phyloP scores from a whole-genome alignment of 768 basidiomycete species.

The Pleurotus platypus region DNA sequence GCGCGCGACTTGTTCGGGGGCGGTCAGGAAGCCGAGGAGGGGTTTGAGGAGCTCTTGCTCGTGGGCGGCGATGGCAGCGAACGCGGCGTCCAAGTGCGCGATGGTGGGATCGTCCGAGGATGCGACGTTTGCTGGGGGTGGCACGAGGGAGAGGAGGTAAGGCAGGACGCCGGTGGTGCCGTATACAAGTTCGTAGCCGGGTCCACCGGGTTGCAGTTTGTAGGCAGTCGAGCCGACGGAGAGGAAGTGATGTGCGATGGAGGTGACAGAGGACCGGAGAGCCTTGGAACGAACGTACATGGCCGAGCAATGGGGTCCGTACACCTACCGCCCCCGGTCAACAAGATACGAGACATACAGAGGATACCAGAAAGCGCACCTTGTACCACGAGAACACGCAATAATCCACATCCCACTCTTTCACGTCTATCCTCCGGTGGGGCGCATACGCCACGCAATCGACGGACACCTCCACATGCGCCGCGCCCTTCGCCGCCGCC shows the following conservation, averaged over 20 bases:
- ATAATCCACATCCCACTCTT: conserved; percentile 76
- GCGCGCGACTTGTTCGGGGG: conserved; percentile 41
- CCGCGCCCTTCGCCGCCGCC: conserved; percentile 48
- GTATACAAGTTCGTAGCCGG: conserved; percentile 71
- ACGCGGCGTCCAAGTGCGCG: conserved; percentile 41
- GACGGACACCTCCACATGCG: conserved; percentile 62
- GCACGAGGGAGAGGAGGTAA: conserved; percentile 62
- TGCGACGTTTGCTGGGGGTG: conserved; percentile 11
- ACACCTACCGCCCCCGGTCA: conserved; percentile 43
- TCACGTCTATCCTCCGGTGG: conserved; percentile 67
- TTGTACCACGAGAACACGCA: conserved; percentile 74
- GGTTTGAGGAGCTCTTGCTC: conserved; percentile 56
- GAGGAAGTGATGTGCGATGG: conserved; percentile 73
- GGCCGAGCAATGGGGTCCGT: conserved; percentile 68
- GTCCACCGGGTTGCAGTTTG: conserved; percentile 73
- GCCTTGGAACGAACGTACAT: conserved; percentile 54
- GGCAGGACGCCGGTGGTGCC: conserved; percentile 54
- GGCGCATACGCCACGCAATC: conserved; percentile 83
- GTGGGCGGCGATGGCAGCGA: conserved; percentile 54
- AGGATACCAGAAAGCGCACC: conserved; percentile 30
- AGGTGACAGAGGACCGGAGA: conserved; percentile 48
- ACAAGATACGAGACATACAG: neutral
- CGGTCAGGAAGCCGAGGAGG: conserved; percentile 53
- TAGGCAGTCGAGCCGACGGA: conserved; percentile 37
- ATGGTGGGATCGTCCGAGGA: neutral